Base-by-base conservation (phyloP, 805 yeast species). In the Ogataea pignaliae region DNA sequence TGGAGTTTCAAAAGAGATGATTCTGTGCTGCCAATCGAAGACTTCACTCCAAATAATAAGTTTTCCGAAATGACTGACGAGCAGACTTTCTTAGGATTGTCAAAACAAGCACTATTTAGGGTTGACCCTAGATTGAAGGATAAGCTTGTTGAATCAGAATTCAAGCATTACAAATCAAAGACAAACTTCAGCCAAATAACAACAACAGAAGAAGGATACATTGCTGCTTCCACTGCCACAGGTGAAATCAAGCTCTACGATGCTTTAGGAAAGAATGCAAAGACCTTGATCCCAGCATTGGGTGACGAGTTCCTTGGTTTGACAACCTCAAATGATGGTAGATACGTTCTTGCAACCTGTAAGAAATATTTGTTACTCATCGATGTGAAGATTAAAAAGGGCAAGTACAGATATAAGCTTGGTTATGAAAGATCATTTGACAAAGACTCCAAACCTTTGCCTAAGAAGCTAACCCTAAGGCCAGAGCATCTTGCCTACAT, bases 321-420 rank as follows among this genome's bases (percentile, higher is more conserved):
- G 15, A 90, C 85, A 46, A 79, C 78, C 1, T 80, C 95, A 6
- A 77, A 84, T 16, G 90, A 85, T 60, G 96, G 96, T 47, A 72
- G 78, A 53, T 89, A 88, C 84, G 57, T 88, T 35, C 68, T 89
- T 46, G 93, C 89, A 2, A 89, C 96, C 0, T 86, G 91, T 68
- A 71, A 74, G 54, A 76, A 79, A 1, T 86, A 85, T 57, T 65
- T 89, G 48, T 68, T 89, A 42, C 71, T 89, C 37, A 71, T 88
- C 47, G 93, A 88, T 63, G 69, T 81, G 12, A 68, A 72, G 34
- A 79, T 84, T 45, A 79, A 78, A 45, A 74, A 72, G 3, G 89
- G 88, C 39, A 73, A 73, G 55, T 71, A 83, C 55, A 71, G 69
- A 3, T 86, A 86, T 15, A 60, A 60, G 32, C 60, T 76, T 14